Evolutionary conservation across 768 basidiomycete genomes (phyloP).

Genomic region (Boletellus emodensis): DNA sequence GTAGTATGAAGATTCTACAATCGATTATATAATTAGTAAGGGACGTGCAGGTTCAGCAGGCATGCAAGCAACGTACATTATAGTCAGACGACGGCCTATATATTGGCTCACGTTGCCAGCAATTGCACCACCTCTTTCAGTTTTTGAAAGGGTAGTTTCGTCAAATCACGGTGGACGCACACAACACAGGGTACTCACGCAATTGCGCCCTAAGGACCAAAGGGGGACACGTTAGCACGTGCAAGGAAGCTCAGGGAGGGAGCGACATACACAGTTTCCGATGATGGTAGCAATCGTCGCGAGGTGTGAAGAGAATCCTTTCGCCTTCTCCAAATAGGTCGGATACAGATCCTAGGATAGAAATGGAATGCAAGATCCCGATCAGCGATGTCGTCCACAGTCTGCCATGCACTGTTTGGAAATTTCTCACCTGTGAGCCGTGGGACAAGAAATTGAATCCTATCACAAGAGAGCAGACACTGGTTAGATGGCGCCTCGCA

Average conservation of each 20-base stretch:
- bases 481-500: not conserved
- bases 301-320: slow-evolving; percentile 52
- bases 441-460: slow-evolving; percentile 79
- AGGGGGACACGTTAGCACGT: not conserved
- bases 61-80: slow-evolving; percentile 36
- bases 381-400: not conserved
- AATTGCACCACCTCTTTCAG: slow-evolving; percentile 55
- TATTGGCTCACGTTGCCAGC: slow-evolving; percentile 74
- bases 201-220: slow-evolving; percentile 38
- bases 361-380: not conserved
- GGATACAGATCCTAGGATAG: slow-evolving; percentile 65
- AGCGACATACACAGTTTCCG: slow-evolving; percentile 54
- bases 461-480: slow-evolving; percentile 14
- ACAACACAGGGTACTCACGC: slow-evolving; percentile 27
- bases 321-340: slow-evolving; percentile 63
- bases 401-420: not conserved
- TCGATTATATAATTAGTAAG: not conserved
- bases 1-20: slow-evolving; percentile 20
- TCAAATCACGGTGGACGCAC: not conserved
- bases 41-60: not conserved
- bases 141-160: too few relatives aligned
- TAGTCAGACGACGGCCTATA: slow-evolving; percentile 79
- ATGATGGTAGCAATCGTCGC: slow-evolving; percentile 81
- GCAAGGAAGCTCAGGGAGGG: not conserved
- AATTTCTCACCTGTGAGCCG: slow-evolving; percentile 51